Evolutionary conservation across 768 basidiomycete genomes (phyloP).

Genomic region (Mrakia gelida): DNA sequence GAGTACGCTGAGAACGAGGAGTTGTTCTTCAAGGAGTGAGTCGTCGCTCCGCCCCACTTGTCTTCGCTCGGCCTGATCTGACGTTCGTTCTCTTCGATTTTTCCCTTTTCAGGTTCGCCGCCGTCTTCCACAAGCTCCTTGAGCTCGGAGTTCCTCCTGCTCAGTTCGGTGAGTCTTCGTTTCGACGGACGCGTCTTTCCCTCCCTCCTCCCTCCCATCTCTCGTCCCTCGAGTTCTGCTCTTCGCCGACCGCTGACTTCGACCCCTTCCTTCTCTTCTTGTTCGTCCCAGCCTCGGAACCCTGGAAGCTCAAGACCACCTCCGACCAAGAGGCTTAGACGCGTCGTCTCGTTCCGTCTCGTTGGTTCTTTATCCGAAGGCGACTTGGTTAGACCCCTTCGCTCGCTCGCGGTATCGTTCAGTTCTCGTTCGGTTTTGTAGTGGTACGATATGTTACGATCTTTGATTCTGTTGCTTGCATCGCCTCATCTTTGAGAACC

Average conservation of each 20-base stretch:
- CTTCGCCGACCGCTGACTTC: not conserved
- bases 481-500: no score
- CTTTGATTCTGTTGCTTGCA: no score
- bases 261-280: not conserved
- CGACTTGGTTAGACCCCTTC: no score
- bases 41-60: slow-evolving; percentile 26
- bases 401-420: no score
- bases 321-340: not conserved
- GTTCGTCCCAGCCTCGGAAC: not conserved
- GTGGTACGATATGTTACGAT: no score
- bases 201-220: not conserved
- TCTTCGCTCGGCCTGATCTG: not conserved
- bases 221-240: not conserved
- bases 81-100: not conserved
- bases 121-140: slow-evolving; percentile 69
- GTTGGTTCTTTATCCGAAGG: no score
- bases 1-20: slow-evolving; percentile 79
- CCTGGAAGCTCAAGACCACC: not conserved
- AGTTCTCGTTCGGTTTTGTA: no score
- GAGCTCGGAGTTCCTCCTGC: slow-evolving; percentile 86
- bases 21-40: slow-evolving; percentile 91
- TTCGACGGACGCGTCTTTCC: not conserved
- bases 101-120: slow-evolving; percentile 45
- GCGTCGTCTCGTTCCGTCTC: not conserved
- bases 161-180: slow-evolving; percentile 56